Percentiles rank a stretch among this genome's conserved stretches.
Conservation (phyloP, 768 basidiomycete genomes). For the Tylopilus rubrobrunneus region DNA sequence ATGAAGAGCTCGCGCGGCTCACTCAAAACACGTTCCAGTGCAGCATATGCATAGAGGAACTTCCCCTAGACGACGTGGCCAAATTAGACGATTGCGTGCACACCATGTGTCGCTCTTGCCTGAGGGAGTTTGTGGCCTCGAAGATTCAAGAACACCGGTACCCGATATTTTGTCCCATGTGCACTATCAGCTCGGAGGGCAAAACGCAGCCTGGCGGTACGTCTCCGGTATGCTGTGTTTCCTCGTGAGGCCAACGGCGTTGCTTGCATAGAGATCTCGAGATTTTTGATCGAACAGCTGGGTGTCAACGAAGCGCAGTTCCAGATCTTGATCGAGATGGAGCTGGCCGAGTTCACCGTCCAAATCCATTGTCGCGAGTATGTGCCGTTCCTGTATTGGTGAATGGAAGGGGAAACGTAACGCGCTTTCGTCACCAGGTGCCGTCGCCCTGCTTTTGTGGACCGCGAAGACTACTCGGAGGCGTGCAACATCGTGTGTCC, state of each 20-base stretch:
- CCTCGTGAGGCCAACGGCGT: background rate
- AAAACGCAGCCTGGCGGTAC: constrained; percentile 31
- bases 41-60: constrained; percentile 51
- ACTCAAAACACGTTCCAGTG: constrained; percentile 46
- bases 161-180: constrained; percentile 61
- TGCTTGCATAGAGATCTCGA: constrained; percentile 35
- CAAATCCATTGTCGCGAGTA: constrained; percentile 51
- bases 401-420: background rate
- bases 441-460: constrained; percentile 44
- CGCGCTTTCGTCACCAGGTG: constrained; percentile 38
- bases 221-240: constrained; percentile 1
- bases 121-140: constrained; percentile 38
- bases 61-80: constrained; percentile 40
- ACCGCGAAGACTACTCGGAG: constrained; percentile 42
- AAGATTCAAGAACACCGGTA: constrained; percentile 51
- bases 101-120: constrained; percentile 51
- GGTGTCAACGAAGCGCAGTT: constrained; percentile 44
- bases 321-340: constrained; percentile 42
- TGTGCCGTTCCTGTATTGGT: background rate
- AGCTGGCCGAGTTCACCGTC: constrained; percentile 41
- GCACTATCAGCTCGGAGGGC: constrained; percentile 31
- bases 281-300: constrained; percentile 38
- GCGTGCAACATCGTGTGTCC: constrained; percentile 47
- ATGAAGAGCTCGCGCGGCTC: constrained; percentile 23
- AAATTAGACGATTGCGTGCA: constrained; percentile 47